Conservation (phyloP, 2,329 filamentous ascomycete species). For the Fusarium veterinarium region DNA sequence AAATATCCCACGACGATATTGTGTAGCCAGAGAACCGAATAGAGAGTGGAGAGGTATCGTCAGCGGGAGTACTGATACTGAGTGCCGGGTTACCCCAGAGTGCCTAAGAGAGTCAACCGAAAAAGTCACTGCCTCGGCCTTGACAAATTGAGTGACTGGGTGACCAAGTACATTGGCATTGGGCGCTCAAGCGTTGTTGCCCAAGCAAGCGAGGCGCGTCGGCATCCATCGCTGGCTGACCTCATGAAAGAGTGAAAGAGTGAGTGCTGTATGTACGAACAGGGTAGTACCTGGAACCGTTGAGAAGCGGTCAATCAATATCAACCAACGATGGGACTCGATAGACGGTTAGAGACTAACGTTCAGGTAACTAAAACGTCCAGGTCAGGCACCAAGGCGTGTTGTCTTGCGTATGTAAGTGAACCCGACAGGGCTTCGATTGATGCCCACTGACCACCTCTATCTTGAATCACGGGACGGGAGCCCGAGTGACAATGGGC, state of each 20-base stretch:
- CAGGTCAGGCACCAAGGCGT: slow-evolving; percentile 47
- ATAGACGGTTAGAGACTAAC: slow-evolving; percentile 2
- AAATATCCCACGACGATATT: neutral
- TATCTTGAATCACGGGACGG: slow-evolving; percentile 28
- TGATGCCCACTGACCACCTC: slow-evolving; percentile 46
- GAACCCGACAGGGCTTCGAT: slow-evolving; percentile 44
- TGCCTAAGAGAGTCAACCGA: slow-evolving; percentile 5
- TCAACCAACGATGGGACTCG: slow-evolving; percentile 32
- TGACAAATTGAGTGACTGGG: slow-evolving; percentile 36
- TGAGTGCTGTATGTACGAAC: slow-evolving; percentile 6
- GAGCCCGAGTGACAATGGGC: neutral
- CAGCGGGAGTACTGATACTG: slow-evolving; percentile 16
- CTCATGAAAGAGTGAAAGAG: slow-evolving; percentile 42
- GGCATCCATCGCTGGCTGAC: slow-evolving; percentile 37
- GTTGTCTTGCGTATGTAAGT: slow-evolving; percentile 39
- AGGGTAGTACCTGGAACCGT: slow-evolving; percentile 50
- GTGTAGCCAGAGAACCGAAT: slow-evolving; percentile 24
- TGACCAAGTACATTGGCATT: slow-evolving; percentile 47
- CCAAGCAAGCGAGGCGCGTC: slow-evolving; percentile 43
- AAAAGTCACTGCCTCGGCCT: slow-evolving; percentile 24
- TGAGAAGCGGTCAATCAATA: slow-evolving; percentile 50
- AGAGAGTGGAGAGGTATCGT: slow-evolving; percentile 27
- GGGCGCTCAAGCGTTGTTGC: slow-evolving; percentile 49
- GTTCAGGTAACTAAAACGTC: neutral
- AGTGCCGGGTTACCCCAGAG: slow-evolving; percentile 46